Conservation (phyloP, 805 yeast species). For the Suhomyces canberraensis region DNA sequence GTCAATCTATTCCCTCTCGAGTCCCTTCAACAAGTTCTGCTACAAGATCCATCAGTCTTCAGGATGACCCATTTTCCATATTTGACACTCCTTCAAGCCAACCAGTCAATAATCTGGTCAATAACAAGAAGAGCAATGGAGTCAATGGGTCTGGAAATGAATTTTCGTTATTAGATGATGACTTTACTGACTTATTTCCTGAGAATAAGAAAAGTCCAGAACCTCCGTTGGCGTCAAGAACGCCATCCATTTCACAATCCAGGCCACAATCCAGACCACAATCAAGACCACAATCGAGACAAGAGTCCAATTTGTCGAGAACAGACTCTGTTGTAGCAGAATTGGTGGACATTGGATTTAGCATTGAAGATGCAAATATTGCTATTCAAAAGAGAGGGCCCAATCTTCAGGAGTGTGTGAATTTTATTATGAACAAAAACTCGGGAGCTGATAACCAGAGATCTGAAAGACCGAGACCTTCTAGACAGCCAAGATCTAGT, state of each 20-base stretch:
- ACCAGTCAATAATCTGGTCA: no score
- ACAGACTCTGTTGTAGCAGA: constrained; percentile 58
- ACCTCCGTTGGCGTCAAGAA: no score
- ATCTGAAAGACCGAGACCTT: not conserved
- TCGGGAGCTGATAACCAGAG: not conserved
- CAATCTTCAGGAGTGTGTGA: constrained; percentile 64
- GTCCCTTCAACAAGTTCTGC: not conserved
- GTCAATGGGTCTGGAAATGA: no score
- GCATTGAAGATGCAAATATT: constrained; percentile 52
- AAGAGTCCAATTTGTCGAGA: not conserved
- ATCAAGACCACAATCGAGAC: not conserved
- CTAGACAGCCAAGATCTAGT: not conserved
- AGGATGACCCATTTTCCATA: constrained; percentile 25
- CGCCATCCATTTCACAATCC: not conserved
- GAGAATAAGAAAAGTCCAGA: no score
- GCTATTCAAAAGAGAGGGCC: constrained; percentile 61
- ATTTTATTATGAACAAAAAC: constrained; percentile 53
- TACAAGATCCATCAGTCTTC: not conserved
- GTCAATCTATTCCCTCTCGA: not conserved
- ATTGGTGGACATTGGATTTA: constrained; percentile 77
- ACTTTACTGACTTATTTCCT: constrained; percentile 38
- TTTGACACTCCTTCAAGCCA: constrained; percentile 10
- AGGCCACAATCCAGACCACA: not conserved
- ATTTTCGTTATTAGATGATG: constrained; percentile 37
- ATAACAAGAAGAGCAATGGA: no score